phyloP scores from a whole-genome alignment of 176 grass and related monocot genomes.

The Dactylis glomerata region DNA sequence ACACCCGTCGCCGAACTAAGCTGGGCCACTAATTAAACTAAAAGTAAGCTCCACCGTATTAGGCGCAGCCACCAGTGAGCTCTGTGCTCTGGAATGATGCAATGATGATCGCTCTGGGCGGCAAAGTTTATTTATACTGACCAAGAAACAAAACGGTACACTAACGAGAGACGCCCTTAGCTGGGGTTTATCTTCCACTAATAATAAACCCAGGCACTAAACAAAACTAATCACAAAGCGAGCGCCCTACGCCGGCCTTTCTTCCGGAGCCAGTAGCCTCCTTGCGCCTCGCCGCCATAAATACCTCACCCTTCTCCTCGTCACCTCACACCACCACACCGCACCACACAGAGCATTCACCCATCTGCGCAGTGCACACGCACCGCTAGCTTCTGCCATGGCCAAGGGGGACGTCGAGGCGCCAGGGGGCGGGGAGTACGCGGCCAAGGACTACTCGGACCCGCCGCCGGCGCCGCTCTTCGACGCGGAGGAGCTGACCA shows the following conservation, averaged over 20 bases:
- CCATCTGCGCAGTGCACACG: not conserved
- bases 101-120: slow-evolving; percentile 53
- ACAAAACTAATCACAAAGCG: slow-evolving; percentile 33
- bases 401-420: slow-evolving; percentile 69
- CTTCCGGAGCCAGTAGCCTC: slow-evolving; percentile 31
- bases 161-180: not conserved
- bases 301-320: slow-evolving; percentile 43
- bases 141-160: slow-evolving; percentile 3
- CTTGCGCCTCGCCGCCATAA: slow-evolving; percentile 31
- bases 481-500: slow-evolving; percentile 70
- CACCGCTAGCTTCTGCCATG: slow-evolving; percentile 21
- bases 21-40: slow-evolving; percentile 31
- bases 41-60: slow-evolving; percentile 2
- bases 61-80: slow-evolving; percentile 37
- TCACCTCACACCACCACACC: slow-evolving; percentile 22
- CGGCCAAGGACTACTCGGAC: slow-evolving; percentile 76
- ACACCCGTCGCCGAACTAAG: slow-evolving; percentile 11
- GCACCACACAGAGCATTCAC: not conserved
- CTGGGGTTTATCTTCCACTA: slow-evolving; percentile 29
- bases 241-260: slow-evolving; percentile 26
- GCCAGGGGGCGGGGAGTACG: slow-evolving; percentile 42
- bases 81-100: slow-evolving; percentile 23
- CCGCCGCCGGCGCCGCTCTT: slow-evolving; percentile 71
- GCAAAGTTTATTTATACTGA: slow-evolving; percentile 58
- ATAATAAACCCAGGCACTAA: slow-evolving; percentile 24